Evolutionary conservation across 1,284 basidiomycete genomes (phyloP), one percentile per base, ranked within the genome.

Genomic region (Trichosporon sp.): DNA sequence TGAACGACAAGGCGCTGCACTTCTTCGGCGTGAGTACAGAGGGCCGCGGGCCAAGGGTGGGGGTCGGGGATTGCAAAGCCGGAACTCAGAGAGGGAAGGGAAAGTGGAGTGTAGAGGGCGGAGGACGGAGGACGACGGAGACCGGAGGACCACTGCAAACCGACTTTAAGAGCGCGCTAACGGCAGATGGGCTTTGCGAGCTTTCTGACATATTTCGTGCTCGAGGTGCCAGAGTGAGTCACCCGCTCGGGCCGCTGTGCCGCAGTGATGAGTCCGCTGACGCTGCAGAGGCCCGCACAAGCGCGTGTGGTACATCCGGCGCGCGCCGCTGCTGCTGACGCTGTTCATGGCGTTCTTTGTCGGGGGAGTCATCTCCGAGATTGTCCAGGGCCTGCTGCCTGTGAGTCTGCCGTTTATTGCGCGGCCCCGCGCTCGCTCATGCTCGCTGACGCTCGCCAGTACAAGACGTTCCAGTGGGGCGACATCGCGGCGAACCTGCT

Each of bases 1-100:
- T 83, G 56, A 82, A 83, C 68, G 82, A 83, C 71, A 83, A 83
- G 68, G 78, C 80, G 23, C 70, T 83, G 63, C 82, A 83, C 69
- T 83, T 83, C 74, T 78, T 81, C 65, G 82, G 82, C 31, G 78
- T 82, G 63, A 71, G 80, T 73, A 21, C 27, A 15, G 23, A 4
- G 23, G n/a, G n/a, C n/a, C n/a, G n/a, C n/a, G n/a, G n/a, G n/a
- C n/a, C n/a, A n/a, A n/a, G n/a, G n/a, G n/a, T n/a, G n/a, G n/a
- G n/a, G n/a, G n/a, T n/a, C n/a, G n/a, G n/a, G n/a, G n/a, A n/a
- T n/a, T n/a, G n/a, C n/a, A n/a, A n/a, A n/a, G n/a, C n/a, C n/a
- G n/a, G n/a, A n/a, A n/a, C n/a, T n/a, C n/a, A n/a, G n/a, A n/a
- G n/a, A n/a, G n/a, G n/a, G n/a, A n/a, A n/a, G n/a, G n/a, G n/a